Evolutionary conservation across 352 stramenopile genomes (phyloP), one percentile per base, ranked within the genome.

Genomic region (Globisporangium canariense): DNA sequence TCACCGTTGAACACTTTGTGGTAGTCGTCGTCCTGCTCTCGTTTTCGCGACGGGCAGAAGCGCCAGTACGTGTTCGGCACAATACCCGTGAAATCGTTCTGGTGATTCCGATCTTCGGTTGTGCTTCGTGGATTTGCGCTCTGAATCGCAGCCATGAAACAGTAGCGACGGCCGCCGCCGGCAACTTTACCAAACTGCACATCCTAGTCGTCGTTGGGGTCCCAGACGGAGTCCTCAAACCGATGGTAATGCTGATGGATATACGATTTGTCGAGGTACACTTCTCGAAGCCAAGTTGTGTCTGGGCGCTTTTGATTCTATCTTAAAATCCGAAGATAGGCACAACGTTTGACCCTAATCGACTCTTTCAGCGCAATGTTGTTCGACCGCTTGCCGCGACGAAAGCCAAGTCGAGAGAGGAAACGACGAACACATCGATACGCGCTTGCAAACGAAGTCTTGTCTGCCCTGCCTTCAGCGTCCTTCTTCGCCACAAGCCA

Each of bases 291-390:
- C 18, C 53, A 5, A 40, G 18, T 18, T 22, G 9, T 30, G n/a
- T 43, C 32, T 32, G 28, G 14, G 0, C 18, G 32, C 16, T 22
- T 32, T 45, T 43, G 30, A 25, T 47, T 59, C 30, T n/a, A 16
- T 22, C n/a, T 16, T 28, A 59, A 1, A 8, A 32, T 43, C 4
- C 53, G 18, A 22, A 59, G 53, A 30, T 47, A 59, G 32, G n/a
- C 16, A 28, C 53, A 59, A 4, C 32, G 32, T 30, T 59, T 59
- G 16, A 34, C 30, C 2, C 32, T 2, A 30, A 59, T 59, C 9
- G 53, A 59, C 10, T 59, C 53, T 32, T 59, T 59, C 30, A 59
- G 53, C 34, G 34, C 30, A 28, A 59, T 43, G n/a, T 47, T 47
- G 53, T 47, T 59, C 5, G 18, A 49, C 3, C n/a, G 0, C n/a